A percentile compares a stretch with the other conserved stretches of the same genome.
phyloP scores from a whole-genome alignment of 768 basidiomycete species.

The Pisolithus microcarpus region DNA sequence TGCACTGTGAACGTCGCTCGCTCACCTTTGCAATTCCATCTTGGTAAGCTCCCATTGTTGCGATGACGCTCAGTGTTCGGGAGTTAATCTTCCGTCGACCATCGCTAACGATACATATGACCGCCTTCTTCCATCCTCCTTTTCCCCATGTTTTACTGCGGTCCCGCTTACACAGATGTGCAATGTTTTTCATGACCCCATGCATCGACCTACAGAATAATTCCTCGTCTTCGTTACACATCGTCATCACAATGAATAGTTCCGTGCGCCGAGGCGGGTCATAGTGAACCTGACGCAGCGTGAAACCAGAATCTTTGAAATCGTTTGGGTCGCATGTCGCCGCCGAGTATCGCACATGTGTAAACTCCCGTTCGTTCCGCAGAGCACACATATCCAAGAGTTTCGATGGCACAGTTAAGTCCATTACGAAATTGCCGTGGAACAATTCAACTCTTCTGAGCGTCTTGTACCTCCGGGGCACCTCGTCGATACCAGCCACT shows the following conservation, averaged over 20 bases:
- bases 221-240: conserved; percentile 93
- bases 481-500: conserved; percentile 32
- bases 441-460: conserved; percentile 90
- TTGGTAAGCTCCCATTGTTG: conserved; percentile 92
- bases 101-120: conserved; percentile 87
- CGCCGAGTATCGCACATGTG: conserved; percentile 93
- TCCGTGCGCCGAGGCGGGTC: conserved; percentile 88
- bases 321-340: conserved; percentile 96
- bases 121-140: conserved; percentile 98
- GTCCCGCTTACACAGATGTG: conserved; percentile 79
- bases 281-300: conserved; percentile 84
- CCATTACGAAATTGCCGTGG: conserved; percentile 90
- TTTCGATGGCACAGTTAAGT: conserved; percentile 86
- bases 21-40: conserved; percentile 85
- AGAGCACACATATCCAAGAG: conserved; percentile 76
- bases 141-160: conserved; percentile 93
- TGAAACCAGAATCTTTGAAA: conserved; percentile 76
- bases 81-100: conserved; percentile 82
- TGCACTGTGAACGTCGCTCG: not conserved
- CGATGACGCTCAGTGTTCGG: conserved; percentile 77
- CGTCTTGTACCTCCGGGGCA: conserved; percentile 87
- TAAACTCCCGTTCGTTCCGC: conserved; percentile 82
- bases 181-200: conserved; percentile 91
- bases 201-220: conserved; percentile 92
- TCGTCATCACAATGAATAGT: conserved; percentile 95